Percentiles rank a stretch among this genome's conserved stretches.
These are phyloP conservation scores for Ogataea ganodermae DNA, from an alignment of 805 yeast genomes.

Conservation along the genomic window DNA sequence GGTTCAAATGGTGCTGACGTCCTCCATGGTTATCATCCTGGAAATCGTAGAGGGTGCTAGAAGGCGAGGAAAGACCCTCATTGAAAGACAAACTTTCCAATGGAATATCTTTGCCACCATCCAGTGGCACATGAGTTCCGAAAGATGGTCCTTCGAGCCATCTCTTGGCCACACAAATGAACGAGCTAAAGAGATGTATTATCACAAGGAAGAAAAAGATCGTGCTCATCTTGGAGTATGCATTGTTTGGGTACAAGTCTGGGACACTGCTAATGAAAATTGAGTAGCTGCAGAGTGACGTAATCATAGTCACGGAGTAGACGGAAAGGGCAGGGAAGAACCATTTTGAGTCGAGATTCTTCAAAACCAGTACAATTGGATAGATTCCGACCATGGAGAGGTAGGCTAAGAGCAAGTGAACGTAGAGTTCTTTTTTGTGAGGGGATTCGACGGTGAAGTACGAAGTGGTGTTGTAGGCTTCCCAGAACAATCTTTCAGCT, in stretches of 20 bases:
- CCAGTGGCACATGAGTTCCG: slow-evolving; percentile 15
- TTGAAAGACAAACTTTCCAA: slow-evolving; percentile 23
- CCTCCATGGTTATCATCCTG: slow-evolving; percentile 19
- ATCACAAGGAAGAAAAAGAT: slow-evolving; percentile 55
- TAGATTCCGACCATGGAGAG: slow-evolving; percentile 54
- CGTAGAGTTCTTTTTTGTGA: slow-evolving; percentile 50
- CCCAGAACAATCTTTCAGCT: slow-evolving; percentile 78
- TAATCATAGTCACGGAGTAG: slow-evolving; percentile 47
- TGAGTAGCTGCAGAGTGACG: slow-evolving; percentile 56
- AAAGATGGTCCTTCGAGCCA: slow-evolving; percentile 37
- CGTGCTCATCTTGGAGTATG: slow-evolving; percentile 66
- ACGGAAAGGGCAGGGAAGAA: slow-evolving; percentile 56
- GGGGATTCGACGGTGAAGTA: slow-evolving; percentile 59
- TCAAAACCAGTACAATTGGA: slow-evolving; percentile 68
- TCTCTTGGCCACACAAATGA: slow-evolving; percentile 48
- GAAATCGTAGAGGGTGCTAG: slow-evolving; percentile 40
- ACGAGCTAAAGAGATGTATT: slow-evolving; percentile 56
- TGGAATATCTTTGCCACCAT: slow-evolving; percentile 28
- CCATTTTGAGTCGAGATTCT: slow-evolving; percentile 59
- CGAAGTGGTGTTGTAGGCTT: slow-evolving; percentile 72
- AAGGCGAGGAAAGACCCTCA: slow-evolving; percentile 32
- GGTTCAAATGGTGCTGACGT: slow-evolving; percentile 1
- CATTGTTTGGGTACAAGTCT: slow-evolving; percentile 73
- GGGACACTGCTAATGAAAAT: slow-evolving; percentile 63
- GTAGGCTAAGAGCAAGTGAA: slow-evolving; percentile 52